Percentiles rank a stretch among this genome's conserved stretches.
Conservation (phyloP, 371 early-diverging fungal genomes). For the Syncephalastrum contaminatum region DNA sequence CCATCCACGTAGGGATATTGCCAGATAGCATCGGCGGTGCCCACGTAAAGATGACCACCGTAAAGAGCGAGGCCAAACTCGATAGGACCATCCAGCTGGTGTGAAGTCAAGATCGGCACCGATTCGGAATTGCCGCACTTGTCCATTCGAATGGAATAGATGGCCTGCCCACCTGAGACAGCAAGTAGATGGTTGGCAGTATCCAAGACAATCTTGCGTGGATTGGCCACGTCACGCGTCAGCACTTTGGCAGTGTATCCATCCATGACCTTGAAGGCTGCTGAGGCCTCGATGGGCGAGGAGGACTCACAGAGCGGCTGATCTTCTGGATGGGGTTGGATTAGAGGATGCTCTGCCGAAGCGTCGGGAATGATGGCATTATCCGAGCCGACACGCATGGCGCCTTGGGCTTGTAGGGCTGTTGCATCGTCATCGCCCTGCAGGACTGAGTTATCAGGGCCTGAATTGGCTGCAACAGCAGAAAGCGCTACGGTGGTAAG, state of each 20-base stretch:
- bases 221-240: conserved; percentile 23
- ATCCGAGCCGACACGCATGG: conserved; percentile 25
- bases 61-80: conserved; percentile 28
- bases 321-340: conserved; percentile 29
- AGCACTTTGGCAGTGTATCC: conserved; percentile 39
- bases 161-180: conserved; percentile 22
- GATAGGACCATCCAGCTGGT: conserved; percentile 13
- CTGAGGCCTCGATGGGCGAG: conserved; percentile 14
- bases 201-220: conserved; percentile 37
- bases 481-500: no score
- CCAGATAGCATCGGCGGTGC: conserved; percentile 31
- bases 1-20: conserved; percentile 44
- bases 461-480: no score
- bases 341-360: conserved; percentile 38
- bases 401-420: conserved; percentile 30
- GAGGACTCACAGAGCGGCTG: conserved; percentile 41
- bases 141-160: conserved; percentile 44
- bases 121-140: conserved; percentile 38
- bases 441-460: no score
- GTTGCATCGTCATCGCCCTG: conserved; percentile 11
- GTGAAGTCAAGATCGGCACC: conserved; percentile 13
- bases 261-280: conserved; percentile 23
- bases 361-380: conserved; percentile 38
- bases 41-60: conserved; percentile 28
- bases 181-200: conserved; percentile 38